phyloP scores from a whole-genome alignment of 2,329 filamentous ascomycete genomes.

The Aspergillus amoenus region DNA sequence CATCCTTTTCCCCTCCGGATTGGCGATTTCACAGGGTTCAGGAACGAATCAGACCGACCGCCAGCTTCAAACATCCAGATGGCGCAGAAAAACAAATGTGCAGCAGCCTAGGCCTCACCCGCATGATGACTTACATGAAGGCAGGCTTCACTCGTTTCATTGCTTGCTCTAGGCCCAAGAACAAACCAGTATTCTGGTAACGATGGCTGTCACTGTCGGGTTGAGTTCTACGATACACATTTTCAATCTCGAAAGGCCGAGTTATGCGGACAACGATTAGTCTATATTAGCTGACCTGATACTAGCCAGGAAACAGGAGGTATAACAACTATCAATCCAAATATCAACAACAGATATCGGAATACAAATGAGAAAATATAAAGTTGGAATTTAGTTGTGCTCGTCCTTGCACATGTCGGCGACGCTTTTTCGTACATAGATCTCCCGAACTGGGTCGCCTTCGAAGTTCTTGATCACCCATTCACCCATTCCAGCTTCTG shows the following conservation, averaged over 20 bases:
- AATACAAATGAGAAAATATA: not conserved
- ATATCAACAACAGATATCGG: not conserved
- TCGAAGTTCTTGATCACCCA: slow-evolving; percentile 67
- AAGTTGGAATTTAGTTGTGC: not conserved
- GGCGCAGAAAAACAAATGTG: slow-evolving; percentile 7
- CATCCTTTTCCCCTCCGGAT: not conserved
- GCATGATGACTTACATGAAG: slow-evolving; percentile 8
- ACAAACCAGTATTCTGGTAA: not conserved
- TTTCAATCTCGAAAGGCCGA: not conserved
- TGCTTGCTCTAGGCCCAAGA: not conserved
- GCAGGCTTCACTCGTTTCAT: not conserved
- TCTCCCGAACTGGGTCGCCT: slow-evolving; percentile 68
- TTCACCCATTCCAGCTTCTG: slow-evolving; percentile 65
- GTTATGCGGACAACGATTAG: not conserved
- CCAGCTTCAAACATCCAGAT: not conserved
- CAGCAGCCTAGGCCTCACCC: not conserved
- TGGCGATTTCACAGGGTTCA: not conserved
- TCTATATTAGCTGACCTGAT: not conserved
- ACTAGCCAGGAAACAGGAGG: not conserved
- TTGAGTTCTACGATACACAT: not conserved
- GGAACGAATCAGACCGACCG: too few species aligned
- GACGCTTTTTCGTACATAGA: slow-evolving; percentile 55
- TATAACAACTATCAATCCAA: not conserved
- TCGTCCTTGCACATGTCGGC: slow-evolving; percentile 31
- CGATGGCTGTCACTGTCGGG: not conserved